A percentile compares a stretch with the other conserved stretches of the same genome.
These are phyloP conservation scores for Citrus mangshanensis DNA, from an alignment of 345 rosid species.

Conservation along the genomic window DNA sequence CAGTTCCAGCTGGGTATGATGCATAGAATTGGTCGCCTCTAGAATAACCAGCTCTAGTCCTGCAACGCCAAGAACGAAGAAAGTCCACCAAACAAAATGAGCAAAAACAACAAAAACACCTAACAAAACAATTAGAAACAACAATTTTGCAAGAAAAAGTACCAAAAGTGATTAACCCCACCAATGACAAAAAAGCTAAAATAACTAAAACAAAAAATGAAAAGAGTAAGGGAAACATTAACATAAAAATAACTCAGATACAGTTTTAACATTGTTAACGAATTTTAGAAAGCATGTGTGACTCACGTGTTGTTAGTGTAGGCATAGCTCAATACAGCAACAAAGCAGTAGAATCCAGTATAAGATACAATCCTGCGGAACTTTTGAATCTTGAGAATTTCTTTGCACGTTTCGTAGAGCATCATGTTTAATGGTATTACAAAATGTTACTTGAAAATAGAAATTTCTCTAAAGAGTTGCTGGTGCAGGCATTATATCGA, in stretches of 20 bases:
- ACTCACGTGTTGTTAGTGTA: constrained; percentile 88
- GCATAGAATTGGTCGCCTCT: constrained; percentile 90
- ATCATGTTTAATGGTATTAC: constrained; percentile 25
- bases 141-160: background rate
- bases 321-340: constrained; percentile 52
- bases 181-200: background rate
- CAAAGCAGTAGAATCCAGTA: constrained; percentile 67
- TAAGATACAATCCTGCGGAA: constrained; percentile 67
- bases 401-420: constrained; percentile 40
- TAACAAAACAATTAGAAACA: background rate
- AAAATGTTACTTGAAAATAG: background rate
- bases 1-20: constrained; percentile 93
- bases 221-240: background rate
- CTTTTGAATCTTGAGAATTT: constrained; percentile 79
- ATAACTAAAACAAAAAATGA: background rate
- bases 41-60: constrained; percentile 87
- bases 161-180: background rate
- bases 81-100: background rate
- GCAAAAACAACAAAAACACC: background rate
- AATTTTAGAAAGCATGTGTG: background rate
- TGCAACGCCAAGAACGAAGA: constrained; percentile 27
- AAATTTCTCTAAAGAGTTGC: background rate
- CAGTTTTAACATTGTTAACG: background rate
- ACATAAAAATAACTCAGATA: background rate
- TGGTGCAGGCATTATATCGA: constrained; percentile 15